These are phyloP conservation scores for Syzygium malaccense DNA, from an alignment of 441 rosid species.

Conservation along the genomic window DNA sequence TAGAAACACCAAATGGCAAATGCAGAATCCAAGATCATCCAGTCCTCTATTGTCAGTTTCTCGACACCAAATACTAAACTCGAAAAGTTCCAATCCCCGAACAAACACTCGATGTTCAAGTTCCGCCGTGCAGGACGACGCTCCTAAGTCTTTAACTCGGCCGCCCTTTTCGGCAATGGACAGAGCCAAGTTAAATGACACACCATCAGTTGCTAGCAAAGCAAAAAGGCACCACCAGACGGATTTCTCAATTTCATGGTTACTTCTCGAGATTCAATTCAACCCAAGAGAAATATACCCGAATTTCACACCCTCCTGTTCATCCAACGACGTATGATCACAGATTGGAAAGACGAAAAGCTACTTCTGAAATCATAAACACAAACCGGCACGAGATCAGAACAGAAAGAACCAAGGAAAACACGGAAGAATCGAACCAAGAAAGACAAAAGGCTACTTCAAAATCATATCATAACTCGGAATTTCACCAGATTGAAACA, in stretches of 20 bases:
- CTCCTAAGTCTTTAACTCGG: not conserved
- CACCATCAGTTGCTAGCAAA: not conserved
- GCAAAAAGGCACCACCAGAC: not conserved
- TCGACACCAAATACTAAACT: not conserved
- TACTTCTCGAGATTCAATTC: not conserved
- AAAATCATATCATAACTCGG: not conserved
- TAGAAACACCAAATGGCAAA: not conserved
- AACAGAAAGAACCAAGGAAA: not conserved
- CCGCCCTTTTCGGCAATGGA: rapidly evolving
- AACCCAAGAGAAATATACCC: not conserved
- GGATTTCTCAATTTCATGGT: not conserved
- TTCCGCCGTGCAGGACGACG: rapidly evolving
- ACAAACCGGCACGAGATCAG: not conserved
- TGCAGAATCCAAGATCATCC: not conserved
- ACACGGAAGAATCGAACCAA: not conserved
- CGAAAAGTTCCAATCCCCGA: not conserved
- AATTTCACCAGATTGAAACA: not conserved
- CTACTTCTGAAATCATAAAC: not conserved
- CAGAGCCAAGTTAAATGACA: not conserved
- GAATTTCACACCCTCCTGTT: not conserved
- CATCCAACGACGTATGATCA: not conserved
- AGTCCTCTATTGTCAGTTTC: not conserved
- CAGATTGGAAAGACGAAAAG: not conserved
- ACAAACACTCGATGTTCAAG: not conserved
- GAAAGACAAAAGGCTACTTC: not conserved